phyloP scores from a whole-genome alignment of 805 yeast species.

The Spathaspora sp. region DNA sequence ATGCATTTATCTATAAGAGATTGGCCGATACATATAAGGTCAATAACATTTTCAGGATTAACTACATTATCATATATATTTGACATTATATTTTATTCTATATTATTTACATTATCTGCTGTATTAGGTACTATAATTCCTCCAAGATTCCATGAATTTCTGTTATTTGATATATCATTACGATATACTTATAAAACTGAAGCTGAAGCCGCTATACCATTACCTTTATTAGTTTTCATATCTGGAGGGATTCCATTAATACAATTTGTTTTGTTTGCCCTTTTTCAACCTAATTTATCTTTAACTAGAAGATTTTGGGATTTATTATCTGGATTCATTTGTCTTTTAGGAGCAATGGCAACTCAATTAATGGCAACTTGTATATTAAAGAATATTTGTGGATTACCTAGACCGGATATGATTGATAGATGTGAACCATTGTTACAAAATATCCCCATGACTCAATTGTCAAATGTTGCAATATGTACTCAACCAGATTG shows the following conservation, averaged over 20 bases:
- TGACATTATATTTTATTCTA: constrained; percentile 18
- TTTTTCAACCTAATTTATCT: constrained; percentile 9
- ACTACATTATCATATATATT: constrained; percentile 14
- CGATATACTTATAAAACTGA: constrained; percentile 35
- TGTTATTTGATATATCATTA: constrained; percentile 24
- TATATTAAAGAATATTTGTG: constrained; percentile 23
- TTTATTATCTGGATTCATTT: constrained; percentile 30
- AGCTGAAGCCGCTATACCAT: constrained; percentile 25
- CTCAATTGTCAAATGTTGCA: constrained; percentile 12
- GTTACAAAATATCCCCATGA: constrained; percentile 5
- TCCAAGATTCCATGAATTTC: constrained; percentile 42
- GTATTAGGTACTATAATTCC: constrained; percentile 27
- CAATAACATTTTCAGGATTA: constrained; percentile 12
- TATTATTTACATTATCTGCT: constrained; percentile 17
- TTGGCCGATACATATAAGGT: constrained; percentile 2
- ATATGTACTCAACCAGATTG: constrained; percentile 14
- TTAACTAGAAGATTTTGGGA: constrained; percentile 36
- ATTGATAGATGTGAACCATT: constrained; percentile 20
- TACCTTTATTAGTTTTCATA: constrained; percentile 24
- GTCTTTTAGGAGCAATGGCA: constrained; percentile 33
- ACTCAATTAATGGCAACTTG: constrained; percentile 37
- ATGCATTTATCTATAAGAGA: constrained; percentile 2
- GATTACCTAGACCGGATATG: constrained; percentile 26
- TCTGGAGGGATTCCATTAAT: constrained; percentile 29
- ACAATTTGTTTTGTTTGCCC: constrained; percentile 17